Evolutionary conservation across 192 early-diverging fungal species (phyloP), one percentile per base, ranked within the genome.

Genomic region (Coemansia sp.): DNA sequence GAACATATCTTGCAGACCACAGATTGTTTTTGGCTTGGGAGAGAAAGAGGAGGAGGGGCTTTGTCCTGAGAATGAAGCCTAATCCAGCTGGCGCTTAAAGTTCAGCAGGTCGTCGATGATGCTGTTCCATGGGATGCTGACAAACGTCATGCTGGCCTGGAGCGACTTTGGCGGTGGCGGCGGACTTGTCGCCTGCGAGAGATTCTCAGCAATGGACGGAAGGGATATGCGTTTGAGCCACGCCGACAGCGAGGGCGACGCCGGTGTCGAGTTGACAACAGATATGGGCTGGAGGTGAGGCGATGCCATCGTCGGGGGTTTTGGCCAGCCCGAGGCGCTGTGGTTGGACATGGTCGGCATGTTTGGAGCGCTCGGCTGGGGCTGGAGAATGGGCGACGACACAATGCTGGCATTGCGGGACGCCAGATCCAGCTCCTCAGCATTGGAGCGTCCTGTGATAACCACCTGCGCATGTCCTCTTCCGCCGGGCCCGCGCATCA

Each of bases 401-500:
- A 71, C 78, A 26, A 76, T 52, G 68, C 76, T 81, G 44, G 64
- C 72, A 37, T 53, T 67, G 63, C 74, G 76, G 49, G 71, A 81
- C 5, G 71, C 69, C 57, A 72, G 56, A 41, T 71, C 78, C 21
- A 62, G 64, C 56, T 81, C 73, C 49, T 78, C 74, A 21, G 65
- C 67, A 37, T 62, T 75, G 53, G 72, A 74, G 16, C 79, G 61
- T 26, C 80, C 75, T 1, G 85, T 80, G 60, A 84, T 81, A 6
- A 67, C 74, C 43, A 91, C 90, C 85, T 94, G 94, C 39, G 94
- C 94, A 68, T 95, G 92, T 12, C 93, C 94, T 76, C 92, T 95
- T 16, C 92, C 92, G 18, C 89, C 86, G 9, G 95, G 95, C 9
- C 93, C 95, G 39, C 95, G 87, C 95, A 96, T 96, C 91, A 94